Evolutionary conservation across 495 filamentous ascomycete genomes (phyloP).

Genomic region (Parmelia sp.): DNA sequence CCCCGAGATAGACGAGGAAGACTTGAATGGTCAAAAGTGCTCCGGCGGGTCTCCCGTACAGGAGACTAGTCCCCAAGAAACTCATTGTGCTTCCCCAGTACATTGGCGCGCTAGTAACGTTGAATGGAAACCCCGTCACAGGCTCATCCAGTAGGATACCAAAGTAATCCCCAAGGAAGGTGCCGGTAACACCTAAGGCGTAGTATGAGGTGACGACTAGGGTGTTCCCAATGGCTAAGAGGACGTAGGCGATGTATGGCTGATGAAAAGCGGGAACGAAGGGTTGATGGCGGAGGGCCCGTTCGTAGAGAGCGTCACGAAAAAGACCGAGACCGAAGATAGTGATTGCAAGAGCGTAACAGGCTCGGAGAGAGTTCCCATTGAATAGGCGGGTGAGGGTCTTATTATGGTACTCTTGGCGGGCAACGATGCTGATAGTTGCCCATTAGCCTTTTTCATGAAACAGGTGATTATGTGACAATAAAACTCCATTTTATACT

Average conservation of each 20-base stretch:
- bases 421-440: constrained; percentile 13
- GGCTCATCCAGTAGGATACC: constrained; percentile 94
- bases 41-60: constrained; percentile 85
- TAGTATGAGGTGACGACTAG: constrained; percentile 85
- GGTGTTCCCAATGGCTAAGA: constrained; percentile 71
- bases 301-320: constrained; percentile 73
- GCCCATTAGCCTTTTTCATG: constrained; percentile 19
- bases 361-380: constrained; percentile 70
- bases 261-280: constrained; percentile 57
- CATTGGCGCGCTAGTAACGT: constrained; percentile 87
- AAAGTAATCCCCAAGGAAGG: constrained; percentile 97
- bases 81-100: constrained; percentile 90
- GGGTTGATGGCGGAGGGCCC: constrained; percentile 72
- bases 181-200: constrained; percentile 91
- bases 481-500: constrained; percentile 23
- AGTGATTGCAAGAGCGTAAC: constrained; percentile 79
- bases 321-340: constrained; percentile 90
- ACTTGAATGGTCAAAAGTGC: constrained; percentile 70
- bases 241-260: constrained; percentile 54
- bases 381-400: constrained; percentile 80
- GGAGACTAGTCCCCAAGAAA: constrained; percentile 84
- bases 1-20: constrained; percentile 70
- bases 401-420: constrained; percentile 80
- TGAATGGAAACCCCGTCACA: constrained; percentile 94
- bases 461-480: constrained; percentile 2